Conservation (phyloP, 169 alveolate species). For the Eimeria falciformis region DNA sequence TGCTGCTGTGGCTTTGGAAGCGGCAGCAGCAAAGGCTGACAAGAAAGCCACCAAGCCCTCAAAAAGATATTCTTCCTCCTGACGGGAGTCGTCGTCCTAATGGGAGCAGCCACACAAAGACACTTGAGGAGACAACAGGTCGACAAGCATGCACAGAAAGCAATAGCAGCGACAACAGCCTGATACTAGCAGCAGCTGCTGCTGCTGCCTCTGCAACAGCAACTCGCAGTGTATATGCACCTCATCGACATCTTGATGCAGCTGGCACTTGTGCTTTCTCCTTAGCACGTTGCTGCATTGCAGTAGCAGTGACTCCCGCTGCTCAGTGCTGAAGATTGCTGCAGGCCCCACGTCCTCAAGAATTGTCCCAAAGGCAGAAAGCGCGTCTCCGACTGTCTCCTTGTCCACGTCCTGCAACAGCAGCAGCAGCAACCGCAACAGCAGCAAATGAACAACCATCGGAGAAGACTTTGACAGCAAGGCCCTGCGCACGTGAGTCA, state of each 20-base stretch:
- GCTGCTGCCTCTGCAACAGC: too few species aligned
- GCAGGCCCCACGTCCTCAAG: constrained; percentile 59
- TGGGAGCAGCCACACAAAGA: background rate
- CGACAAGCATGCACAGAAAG: background rate
- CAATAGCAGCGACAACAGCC: background rate
- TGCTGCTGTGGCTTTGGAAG: background rate
- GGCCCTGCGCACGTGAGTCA: background rate
- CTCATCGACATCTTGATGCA: constrained; percentile 55
- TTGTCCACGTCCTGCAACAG: constrained; percentile 47
- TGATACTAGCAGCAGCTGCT: background rate
- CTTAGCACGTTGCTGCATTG: background rate
- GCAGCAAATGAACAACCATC: background rate
- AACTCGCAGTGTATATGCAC: too few species aligned
- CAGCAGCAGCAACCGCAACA: background rate
- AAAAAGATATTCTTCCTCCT: constrained; percentile 44
- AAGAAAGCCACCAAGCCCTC: constrained; percentile 36
- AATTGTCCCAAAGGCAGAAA: constrained; percentile 19
- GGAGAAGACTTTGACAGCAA: background rate
- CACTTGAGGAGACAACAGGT: background rate
- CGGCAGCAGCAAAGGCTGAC: constrained; percentile 43
- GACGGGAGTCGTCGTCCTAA: constrained; percentile 70
- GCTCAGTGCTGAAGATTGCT: constrained; percentile 4
- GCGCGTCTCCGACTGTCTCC: constrained; percentile 61
- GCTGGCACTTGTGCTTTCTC: constrained; percentile 39
- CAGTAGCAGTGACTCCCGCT: constrained; percentile 3